A percentile compares a stretch with the other conserved stretches of the same genome.
Conservation (phyloP, 2,329 filamentous ascomycete genomes). For the Aureobasidium sp. region DNA sequence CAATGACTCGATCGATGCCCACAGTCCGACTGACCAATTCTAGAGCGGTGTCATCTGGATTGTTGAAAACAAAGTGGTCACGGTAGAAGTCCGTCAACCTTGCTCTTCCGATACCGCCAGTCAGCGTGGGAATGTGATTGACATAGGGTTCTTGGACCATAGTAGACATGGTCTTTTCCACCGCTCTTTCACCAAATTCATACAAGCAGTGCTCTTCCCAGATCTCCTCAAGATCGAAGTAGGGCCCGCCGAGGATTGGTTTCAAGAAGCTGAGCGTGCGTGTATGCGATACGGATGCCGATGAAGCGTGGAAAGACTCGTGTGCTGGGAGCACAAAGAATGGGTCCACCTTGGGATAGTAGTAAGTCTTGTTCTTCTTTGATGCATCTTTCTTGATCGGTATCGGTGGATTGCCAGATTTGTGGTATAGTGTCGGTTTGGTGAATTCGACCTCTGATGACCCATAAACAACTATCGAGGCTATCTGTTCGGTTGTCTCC, state of each 20-base stretch:
- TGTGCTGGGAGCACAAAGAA: conserved; percentile 47
- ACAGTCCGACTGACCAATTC: conserved; percentile 50
- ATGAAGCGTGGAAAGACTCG: conserved; percentile 43
- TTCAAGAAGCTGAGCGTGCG: conserved; percentile 60
- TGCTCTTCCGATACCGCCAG: conserved; percentile 38
- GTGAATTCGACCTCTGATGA: conserved; percentile 16
- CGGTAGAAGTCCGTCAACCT: conserved; percentile 47
- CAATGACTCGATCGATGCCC: conserved; percentile 51
- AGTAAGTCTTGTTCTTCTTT: conserved; percentile 34
- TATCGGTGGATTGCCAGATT: conserved; percentile 20
- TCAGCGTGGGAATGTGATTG: conserved; percentile 37
- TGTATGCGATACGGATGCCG: conserved; percentile 58
- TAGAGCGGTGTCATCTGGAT: conserved; percentile 48
- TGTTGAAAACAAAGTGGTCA: conserved; percentile 48
- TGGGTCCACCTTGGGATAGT: conserved; percentile 40
- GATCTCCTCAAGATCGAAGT: conserved; percentile 44
- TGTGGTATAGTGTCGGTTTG: conserved; percentile 23
- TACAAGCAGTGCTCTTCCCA: conserved; percentile 47
- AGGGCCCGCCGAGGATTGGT: conserved; percentile 53
- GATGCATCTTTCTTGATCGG: conserved; percentile 12
- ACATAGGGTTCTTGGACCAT: conserved; percentile 28
- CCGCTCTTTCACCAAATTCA: conserved; percentile 30
- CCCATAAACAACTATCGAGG: conserved; percentile 17
- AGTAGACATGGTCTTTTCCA: conserved; percentile 24
- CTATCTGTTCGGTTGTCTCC: conserved; percentile 23